Evolutionary conservation across 768 basidiomycete species (phyloP), one percentile per base, ranked within the genome.

Genomic region (Mycena kentingensis): DNA sequence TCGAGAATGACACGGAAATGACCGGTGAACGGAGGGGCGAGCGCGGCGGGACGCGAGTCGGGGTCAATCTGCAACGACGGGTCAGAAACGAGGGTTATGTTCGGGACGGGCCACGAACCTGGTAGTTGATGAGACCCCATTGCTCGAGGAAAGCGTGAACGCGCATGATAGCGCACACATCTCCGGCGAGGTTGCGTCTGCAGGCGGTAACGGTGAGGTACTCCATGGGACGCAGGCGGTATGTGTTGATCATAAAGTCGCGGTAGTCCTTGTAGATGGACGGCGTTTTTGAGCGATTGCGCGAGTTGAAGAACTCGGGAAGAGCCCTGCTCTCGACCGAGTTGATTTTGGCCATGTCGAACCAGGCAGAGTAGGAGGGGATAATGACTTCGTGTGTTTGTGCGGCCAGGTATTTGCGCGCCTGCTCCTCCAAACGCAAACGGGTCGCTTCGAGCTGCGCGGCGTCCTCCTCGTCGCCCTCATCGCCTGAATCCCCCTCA

Each of bases 161-260:
- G 46, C 97, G 86, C 95, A 98, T 96, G 63, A 99, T 90, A 22
- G 93, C 93, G 64, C 97, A 98, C 5, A 98, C 97, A 68, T 99
- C 97, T 38, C 97, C 97, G 4, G 96, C 96, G 58, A 99, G 71
- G 71, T 99, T 99, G 58, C 97, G 75, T 65, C 97, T 72, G 67
- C 97, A 99, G 1, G 96, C 96, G 2, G 97, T 99, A 52, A 98
- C 91, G 16, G 97, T 99, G 52, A 99, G 80, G 63, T 99, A 99
- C 68, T 99, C 97, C 21, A 81, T 82, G 2, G 97, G 97, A 45
- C 97, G 81, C 32, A 99, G 78, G 45, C 97, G 80, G 71, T 98
- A 98, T 1, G 97, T 94, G 74, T 99, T 98, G 69, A 99, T 84
- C 96, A 99, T 99, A 62, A 99, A 99, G 77, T 99, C 96, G 54